A percentile compares a stretch with the other conserved stretches of the same genome.
Conservation (phyloP, 495 filamentous ascomycete species). For the Entonaema liquescens region DNA sequence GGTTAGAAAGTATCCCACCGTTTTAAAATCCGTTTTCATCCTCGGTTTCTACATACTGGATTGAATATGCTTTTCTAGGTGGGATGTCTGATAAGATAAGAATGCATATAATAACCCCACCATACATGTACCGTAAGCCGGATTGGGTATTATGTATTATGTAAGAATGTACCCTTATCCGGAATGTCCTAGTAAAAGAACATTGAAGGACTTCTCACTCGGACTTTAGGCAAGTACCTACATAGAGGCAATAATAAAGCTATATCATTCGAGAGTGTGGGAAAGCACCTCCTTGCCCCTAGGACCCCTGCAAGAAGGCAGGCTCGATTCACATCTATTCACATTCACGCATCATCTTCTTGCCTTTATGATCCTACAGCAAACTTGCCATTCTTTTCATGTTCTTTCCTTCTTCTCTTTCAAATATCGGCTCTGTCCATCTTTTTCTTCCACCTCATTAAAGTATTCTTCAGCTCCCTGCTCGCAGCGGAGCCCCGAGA, state of each 20-base stretch:
- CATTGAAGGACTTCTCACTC: not conserved
- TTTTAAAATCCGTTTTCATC: not conserved
- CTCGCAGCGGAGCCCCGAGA: not conserved
- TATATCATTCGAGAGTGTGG: slow-evolving; percentile 17
- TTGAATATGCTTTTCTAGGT: not conserved
- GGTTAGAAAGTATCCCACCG: too few species aligned
- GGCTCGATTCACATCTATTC: slow-evolving; percentile 32
- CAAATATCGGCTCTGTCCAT: not conserved
- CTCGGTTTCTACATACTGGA: not conserved
- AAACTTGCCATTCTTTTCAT: slow-evolving; percentile 1
- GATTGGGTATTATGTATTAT: not conserved
- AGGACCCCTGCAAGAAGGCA: slow-evolving; percentile 19
- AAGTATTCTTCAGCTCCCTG: not conserved
- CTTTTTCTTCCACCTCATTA: not conserved
- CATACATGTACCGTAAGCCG: not conserved
- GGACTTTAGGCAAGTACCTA: not conserved
- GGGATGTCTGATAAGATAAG: not conserved
- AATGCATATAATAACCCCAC: not conserved
- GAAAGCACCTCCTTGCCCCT: not conserved
- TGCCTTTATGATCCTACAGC: slow-evolving; percentile 1
- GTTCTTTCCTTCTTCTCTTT: slow-evolving; percentile 8
- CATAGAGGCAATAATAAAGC: not conserved
- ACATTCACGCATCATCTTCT: slow-evolving; percentile 25
- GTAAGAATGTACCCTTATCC: not conserved
- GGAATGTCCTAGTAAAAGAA: slow-evolving; percentile 1